Evolutionary conservation across 805 yeast species (phyloP).

Genomic region (Candida multigemmis): DNA sequence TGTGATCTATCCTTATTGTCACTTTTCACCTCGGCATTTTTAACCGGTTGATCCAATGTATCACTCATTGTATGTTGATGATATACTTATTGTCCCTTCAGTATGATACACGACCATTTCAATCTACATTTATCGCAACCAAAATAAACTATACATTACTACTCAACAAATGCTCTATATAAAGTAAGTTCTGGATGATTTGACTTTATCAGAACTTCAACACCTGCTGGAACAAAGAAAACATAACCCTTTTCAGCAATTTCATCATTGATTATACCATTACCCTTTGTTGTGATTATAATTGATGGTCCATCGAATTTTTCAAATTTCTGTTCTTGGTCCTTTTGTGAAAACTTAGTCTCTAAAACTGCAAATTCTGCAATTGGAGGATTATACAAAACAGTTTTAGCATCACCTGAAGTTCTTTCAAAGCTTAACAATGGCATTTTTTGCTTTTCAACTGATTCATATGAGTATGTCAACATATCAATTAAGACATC

Average conservation of each 20-base stretch:
- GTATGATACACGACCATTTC: too few species aligned
- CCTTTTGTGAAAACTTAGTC: slow-evolving; percentile 47
- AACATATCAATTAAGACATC: slow-evolving; percentile 81
- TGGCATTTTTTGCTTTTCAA: slow-evolving; percentile 87
- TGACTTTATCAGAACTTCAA: slow-evolving; percentile 52
- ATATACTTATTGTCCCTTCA: too few species aligned
- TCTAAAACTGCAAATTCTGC: slow-evolving; percentile 93
- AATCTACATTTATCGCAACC: background rate
- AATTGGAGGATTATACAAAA: slow-evolving; percentile 89
- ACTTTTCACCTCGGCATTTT: too few species aligned
- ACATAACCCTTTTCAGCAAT: slow-evolving; percentile 64
- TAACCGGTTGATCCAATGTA: background rate
- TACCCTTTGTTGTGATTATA: slow-evolving; percentile 74
- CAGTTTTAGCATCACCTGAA: slow-evolving; percentile 53
- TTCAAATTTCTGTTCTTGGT: slow-evolving; percentile 46
- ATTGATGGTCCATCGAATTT: slow-evolving; percentile 82
- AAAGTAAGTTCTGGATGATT: slow-evolving; percentile 51
- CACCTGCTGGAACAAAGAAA: slow-evolving; percentile 76
- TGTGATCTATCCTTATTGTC: too few species aligned
- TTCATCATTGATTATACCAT: slow-evolving; percentile 40
- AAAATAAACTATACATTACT: slow-evolving; percentile 9
- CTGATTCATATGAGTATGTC: slow-evolving; percentile 82
- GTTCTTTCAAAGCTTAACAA: slow-evolving; percentile 50
- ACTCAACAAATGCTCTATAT: slow-evolving; percentile 88
- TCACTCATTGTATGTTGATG: too few species aligned